phyloP scores from a whole-genome alignment of 31 red algal species.

The Bonnemaisonia californica region DNA sequence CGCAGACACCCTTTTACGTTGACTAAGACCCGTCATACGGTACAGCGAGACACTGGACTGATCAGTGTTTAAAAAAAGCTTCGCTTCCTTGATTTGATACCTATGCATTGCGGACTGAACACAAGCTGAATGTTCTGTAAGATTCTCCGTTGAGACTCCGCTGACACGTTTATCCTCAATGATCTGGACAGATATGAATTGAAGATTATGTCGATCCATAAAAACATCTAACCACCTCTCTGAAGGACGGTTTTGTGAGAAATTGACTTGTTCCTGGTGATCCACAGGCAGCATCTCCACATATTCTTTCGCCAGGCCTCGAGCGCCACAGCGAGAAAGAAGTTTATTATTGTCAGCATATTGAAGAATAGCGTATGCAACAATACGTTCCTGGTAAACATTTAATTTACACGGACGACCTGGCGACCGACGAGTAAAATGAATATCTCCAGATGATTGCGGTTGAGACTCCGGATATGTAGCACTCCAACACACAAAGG shows the following conservation, averaged over 20 bases:
- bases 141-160: not conserved
- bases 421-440: not conserved
- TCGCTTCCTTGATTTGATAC: slow-evolving; percentile 13
- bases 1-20: not conserved
- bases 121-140: not conserved
- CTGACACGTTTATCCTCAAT: slow-evolving; percentile 12
- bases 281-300: not conserved
- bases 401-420: not conserved
- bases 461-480: not conserved
- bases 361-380: not conserved
- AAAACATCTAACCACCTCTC: not conserved
- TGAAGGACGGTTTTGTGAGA: not conserved
- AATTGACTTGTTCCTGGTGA: not conserved
- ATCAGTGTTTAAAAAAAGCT: not conserved
- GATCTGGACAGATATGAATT: not conserved
- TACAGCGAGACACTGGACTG: not conserved
- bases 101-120: slow-evolving; percentile 17
- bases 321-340: not conserved
- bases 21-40: not conserved
- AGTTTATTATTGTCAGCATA: slow-evolving; percentile 4
- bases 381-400: not conserved
- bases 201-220: not conserved
- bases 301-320: slow-evolving; percentile 11
- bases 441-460: not conserved
- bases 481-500: no score